Base-by-base conservation (phyloP, 1,139 yeast species). In the Arxiozyma telluris region DNA sequence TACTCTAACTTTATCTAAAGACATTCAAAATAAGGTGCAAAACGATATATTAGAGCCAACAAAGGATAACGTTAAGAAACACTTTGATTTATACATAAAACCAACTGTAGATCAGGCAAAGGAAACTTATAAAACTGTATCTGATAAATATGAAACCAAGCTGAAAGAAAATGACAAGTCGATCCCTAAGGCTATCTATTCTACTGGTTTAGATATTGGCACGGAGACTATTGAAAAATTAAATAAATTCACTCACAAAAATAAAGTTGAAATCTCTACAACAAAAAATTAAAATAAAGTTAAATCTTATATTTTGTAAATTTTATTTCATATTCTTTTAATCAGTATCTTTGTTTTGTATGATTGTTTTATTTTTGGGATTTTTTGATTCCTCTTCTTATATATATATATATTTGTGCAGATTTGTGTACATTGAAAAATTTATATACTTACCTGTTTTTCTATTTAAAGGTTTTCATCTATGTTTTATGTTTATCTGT, bases 191-290 rank as follows among this genome's bases (percentile, higher is more conserved):
- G 70, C 71, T 6, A 54, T 67, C 21, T 62, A 66, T 18, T 58
- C 64, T 38, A 67, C 71, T 3, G 69, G 71, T 41, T 56, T 61
- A 25, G 70, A 66, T 21, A 54, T 67, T 21, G 68, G 68, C 50
- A 57, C 58, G 41, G 46, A 57, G 51, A 66, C 69, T 11, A 46
- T 66, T 1, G 66, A 62, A 41, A 66, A 61, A 52, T 50, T 67
- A 23, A 66, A 62, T 42, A 47, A 21, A 18, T 46, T 25, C 17
- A 46, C 42, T 7, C 42, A 46, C 17, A 34, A 46, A 22, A 34
- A 44, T 20, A 20, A 34, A 22, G 38, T 15, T 3, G 39, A 34
- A 34, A 34, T 34, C 17, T 34, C 38, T 25, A 17, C 49, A 15
- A 46, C 48, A 15, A 45, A 38, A 30, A 7, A 25, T 30, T 38